Conservation (phyloP, 2,329 filamentous ascomycete genomes). For the Arthrobotrys megalospora region DNA sequence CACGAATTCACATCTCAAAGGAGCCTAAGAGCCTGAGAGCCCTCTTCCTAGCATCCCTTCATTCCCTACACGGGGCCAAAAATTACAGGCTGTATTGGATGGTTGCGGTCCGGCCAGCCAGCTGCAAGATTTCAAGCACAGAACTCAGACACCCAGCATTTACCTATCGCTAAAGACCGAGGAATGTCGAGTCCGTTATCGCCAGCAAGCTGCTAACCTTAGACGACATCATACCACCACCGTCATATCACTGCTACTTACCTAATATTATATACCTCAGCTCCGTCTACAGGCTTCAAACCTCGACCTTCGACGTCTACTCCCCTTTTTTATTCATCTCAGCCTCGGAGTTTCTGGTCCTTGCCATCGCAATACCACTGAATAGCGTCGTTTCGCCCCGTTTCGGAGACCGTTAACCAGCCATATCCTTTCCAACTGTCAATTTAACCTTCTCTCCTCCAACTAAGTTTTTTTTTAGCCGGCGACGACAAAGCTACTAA, state of each 20-base stretch:
- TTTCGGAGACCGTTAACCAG: constrained; percentile 19
- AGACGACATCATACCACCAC: constrained; percentile 34
- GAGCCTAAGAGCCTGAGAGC: not conserved
- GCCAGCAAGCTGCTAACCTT: constrained; percentile 34
- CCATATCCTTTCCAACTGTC: constrained; percentile 12
- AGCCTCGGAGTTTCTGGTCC: constrained; percentile 12
- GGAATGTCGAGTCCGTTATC: constrained; percentile 53
- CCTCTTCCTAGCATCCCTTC: not conserved
- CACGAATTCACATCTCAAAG: not conserved
- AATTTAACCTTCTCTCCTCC: constrained; percentile 28
- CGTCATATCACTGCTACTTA: constrained; percentile 10
- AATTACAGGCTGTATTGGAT: constrained; percentile 33
- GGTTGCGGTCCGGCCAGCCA: constrained; percentile 41
- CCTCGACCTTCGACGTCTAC: not conserved
- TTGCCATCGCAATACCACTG: constrained; percentile 5
- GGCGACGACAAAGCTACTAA: constrained; percentile 38
- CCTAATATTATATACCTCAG: constrained; percentile 27
- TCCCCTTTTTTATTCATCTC: not conserved
- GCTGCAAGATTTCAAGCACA: constrained; percentile 45
- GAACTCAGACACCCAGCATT: constrained; percentile 43
- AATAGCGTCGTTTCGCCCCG: constrained; percentile 20
- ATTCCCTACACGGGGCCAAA: constrained; percentile 25
- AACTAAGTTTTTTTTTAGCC: constrained; percentile 39
- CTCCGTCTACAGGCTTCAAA: constrained; percentile 17
- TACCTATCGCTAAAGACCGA: constrained; percentile 56